Conservation (phyloP, 1,284 basidiomycete genomes). For the Marasmius sp. region DNA sequence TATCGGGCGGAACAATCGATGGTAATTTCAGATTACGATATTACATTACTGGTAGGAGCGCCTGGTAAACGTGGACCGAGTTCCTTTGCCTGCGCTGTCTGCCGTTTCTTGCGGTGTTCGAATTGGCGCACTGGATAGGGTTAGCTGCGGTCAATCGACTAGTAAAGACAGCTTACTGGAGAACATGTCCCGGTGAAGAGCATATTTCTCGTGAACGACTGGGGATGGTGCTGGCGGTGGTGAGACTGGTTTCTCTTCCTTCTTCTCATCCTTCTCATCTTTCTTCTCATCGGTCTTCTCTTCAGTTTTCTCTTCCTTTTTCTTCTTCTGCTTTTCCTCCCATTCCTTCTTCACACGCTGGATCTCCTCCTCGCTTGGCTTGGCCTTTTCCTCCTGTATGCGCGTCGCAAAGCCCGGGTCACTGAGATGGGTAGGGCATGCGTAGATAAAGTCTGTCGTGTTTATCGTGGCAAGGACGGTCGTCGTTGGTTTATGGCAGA, state of each 20-base stretch:
- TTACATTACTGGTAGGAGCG: conserved; percentile 35
- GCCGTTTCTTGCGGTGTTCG: conserved; percentile 57
- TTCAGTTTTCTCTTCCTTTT: conserved; percentile 52
- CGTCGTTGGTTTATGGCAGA: conserved; percentile 72
- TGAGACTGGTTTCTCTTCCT: conserved; percentile 23
- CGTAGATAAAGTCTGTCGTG: conserved; percentile 75
- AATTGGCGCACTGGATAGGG: conserved; percentile 45
- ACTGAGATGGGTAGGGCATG: conserved; percentile 65
- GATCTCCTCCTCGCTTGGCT: conserved; percentile 65
- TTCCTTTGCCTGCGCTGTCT: conserved; percentile 54
- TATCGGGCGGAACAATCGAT: neutral
- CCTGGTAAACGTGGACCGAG: conserved; percentile 57
- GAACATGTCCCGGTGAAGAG: conserved; percentile 60
- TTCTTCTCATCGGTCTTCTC: conserved; percentile 41
- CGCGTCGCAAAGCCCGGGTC: conserved; percentile 71
- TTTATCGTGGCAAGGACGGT: conserved; percentile 74
- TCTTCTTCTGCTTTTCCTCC: conserved; percentile 69
- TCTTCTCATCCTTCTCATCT: conserved; percentile 24
- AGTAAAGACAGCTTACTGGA: conserved; percentile 36
- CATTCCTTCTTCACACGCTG: conserved; percentile 74
- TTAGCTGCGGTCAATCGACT: neutral
- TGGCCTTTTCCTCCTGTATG: conserved; percentile 45
- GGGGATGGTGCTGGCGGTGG: conserved; percentile 30
- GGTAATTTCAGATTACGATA: neutral
- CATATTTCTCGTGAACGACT: conserved; percentile 51